Conservation (phyloP, 352 stramenopile species). For the Bremia lactucae region DNA sequence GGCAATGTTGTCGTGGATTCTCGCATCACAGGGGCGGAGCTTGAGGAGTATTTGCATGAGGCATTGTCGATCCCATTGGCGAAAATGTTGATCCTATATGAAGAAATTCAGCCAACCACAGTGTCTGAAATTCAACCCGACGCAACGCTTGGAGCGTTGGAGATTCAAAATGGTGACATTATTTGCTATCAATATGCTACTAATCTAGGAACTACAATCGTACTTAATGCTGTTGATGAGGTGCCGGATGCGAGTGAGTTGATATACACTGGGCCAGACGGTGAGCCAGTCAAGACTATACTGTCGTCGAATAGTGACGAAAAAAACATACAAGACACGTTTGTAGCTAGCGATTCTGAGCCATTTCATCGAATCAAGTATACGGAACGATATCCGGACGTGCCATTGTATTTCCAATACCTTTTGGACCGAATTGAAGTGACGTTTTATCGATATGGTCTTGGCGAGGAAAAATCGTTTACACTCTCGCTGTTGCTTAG, state of each 20-base stretch:
- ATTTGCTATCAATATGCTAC: conserved; percentile 66
- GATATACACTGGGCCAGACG: conserved; percentile 18
- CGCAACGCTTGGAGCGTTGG: conserved; percentile 27
- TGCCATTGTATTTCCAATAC: conserved; percentile 75
- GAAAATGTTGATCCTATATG: conserved; percentile 54
- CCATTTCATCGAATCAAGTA: no score
- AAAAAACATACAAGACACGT: conserved; percentile 6
- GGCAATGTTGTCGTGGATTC: conserved; percentile 68
- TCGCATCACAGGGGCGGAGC: conserved; percentile 39
- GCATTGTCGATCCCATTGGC: conserved; percentile 37
- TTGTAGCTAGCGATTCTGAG: no score
- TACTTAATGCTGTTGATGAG: conserved; percentile 30
- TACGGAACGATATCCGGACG: conserved; percentile 57
- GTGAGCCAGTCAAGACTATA: conserved; percentile 16
- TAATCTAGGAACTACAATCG: no score
- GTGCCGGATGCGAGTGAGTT: conserved; percentile 15
- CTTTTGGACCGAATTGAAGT: conserved; percentile 74
- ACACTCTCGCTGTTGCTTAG: conserved; percentile 48
- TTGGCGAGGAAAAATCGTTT: conserved; percentile 39
- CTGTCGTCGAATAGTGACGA: conserved; percentile 13
- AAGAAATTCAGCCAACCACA: conserved; percentile 60
- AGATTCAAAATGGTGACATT: conserved; percentile 81
- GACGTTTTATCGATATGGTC: conserved; percentile 42
- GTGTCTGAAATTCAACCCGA: conserved; percentile 50
- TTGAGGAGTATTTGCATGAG: conserved; percentile 41